These are phyloP conservation scores for Tripterygium wilfordii DNA, from an alignment of 177 flowering plant genomes.

Conservation along the genomic window DNA sequence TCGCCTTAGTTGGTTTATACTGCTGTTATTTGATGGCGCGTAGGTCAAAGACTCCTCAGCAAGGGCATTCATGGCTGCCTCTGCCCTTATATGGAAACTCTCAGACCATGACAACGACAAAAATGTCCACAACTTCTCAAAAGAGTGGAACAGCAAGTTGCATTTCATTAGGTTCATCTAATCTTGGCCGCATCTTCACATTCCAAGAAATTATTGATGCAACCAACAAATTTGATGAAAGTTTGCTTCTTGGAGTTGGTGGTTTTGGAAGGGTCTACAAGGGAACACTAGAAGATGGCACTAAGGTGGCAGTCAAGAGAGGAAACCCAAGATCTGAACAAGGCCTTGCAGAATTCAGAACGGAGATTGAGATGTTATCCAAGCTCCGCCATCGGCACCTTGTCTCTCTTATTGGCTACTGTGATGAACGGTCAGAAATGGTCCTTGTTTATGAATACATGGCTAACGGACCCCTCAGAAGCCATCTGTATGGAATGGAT, in stretches of 20 bases:
- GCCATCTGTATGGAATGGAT: conserved; percentile 83
- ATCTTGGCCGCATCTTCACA: conserved; percentile 66
- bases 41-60: conserved; percentile 42
- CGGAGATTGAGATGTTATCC: conserved; percentile 97
- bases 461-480: conserved; percentile 95
- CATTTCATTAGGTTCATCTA: conserved; percentile 66
- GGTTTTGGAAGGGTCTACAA: conserved; percentile 93
- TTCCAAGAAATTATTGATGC: conserved; percentile 87
- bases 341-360: conserved; percentile 87
- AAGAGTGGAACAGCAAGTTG: conserved; percentile 93
- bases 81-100: conserved; percentile 83
- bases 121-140: conserved; percentile 67
- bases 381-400: conserved; percentile 97
- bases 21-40: conserved; percentile 41
- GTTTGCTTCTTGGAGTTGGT: conserved; percentile 85
- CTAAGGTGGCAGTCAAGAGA: conserved; percentile 83
- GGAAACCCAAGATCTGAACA: conserved; percentile 93
- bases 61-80: conserved; percentile 69
- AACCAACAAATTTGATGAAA: conserved; percentile 86
- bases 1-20: conserved; percentile 36
- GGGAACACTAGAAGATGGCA: conserved; percentile 86
- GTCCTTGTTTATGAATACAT: conserved; percentile 91
- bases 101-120: conserved; percentile 63
- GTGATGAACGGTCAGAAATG: conserved; percentile 94
- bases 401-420: conserved; percentile 91